phyloP scores from a whole-genome alignment of 139 green algal species.

The Coccomyxa sp. region DNA sequence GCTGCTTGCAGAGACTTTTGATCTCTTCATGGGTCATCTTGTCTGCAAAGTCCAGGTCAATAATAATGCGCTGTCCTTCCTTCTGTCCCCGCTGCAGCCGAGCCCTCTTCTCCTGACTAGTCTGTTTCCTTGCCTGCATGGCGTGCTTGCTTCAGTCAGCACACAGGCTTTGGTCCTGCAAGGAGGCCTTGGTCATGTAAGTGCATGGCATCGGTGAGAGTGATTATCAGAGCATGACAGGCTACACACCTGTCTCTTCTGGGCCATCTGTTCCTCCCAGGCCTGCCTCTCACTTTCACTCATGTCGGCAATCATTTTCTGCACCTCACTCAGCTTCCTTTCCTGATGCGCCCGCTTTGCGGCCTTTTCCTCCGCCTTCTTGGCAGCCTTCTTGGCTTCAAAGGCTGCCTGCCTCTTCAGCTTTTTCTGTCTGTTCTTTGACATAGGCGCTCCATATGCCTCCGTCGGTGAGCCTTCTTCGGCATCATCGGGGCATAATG shows the following conservation, averaged over 20 bases:
- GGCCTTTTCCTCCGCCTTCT: constrained; percentile 12
- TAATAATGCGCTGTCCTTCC: constrained; percentile 46
- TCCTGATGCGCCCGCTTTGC: constrained; percentile 1
- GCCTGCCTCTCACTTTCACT: constrained; percentile 9
- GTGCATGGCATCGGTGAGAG: neutral
- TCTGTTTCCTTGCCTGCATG: neutral
- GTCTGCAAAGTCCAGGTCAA: constrained; percentile 71
- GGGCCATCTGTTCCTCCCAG: neutral
- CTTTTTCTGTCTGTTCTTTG: constrained; percentile 19
- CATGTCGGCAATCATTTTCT: constrained; percentile 11
- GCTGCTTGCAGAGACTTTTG: constrained; percentile 56
- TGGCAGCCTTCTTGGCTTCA: neutral
- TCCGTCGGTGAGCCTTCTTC: neutral
- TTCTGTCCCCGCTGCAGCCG: constrained; percentile 1
- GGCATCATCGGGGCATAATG: neutral
- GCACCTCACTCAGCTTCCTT: neutral
- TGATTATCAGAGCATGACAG: neutral
- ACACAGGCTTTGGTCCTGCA: neutral
- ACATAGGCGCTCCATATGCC: neutral
- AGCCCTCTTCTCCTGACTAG: neutral
- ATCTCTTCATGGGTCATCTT: constrained; percentile 61
- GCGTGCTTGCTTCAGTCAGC: neutral
- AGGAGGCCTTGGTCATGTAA: neutral
- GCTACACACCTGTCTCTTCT: constrained; percentile 1
- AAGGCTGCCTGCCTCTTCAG: constrained; percentile 1